Percentiles rank a stretch among this genome's conserved stretches.
Conservation (phyloP, 352 stramenopile species). For the Phytophthora vignae region DNA sequence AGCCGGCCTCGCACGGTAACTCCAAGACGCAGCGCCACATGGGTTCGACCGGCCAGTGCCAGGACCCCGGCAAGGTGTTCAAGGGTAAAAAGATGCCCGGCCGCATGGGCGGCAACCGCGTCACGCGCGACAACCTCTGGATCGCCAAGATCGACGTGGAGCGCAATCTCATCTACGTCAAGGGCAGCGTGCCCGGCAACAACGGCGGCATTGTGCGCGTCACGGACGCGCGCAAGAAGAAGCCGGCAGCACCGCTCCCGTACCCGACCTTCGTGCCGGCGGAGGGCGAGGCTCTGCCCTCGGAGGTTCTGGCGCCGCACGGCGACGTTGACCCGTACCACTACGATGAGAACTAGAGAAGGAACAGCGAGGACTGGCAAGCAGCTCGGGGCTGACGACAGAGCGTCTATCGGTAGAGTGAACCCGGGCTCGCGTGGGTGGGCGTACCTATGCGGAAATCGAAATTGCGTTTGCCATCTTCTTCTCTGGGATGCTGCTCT, state of each 20-base stretch:
- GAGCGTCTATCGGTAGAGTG: constrained; percentile 4
- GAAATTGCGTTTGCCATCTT: constrained; percentile 23
- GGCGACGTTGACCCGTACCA: constrained; percentile 83
- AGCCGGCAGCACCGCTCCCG: constrained; percentile 57
- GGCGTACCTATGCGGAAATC: constrained; percentile 25
- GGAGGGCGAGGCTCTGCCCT: constrained; percentile 59
- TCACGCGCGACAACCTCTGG: constrained; percentile 97
- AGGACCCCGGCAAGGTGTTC: constrained; percentile 98
- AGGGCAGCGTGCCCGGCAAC: constrained; percentile 92
- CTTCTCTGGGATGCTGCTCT: neutral
- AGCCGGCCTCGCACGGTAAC: constrained; percentile 98
- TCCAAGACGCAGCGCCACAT: constrained; percentile 97
- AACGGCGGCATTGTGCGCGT: constrained; percentile 89
- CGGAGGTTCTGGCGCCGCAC: constrained; percentile 81
- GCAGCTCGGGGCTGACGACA: constrained; percentile 1
- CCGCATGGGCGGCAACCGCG: constrained; percentile 94
- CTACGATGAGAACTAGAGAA: constrained; percentile 84
- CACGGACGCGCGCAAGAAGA: constrained; percentile 91
- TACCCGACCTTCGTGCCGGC: constrained; percentile 82
- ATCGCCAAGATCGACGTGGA: constrained; percentile 93
- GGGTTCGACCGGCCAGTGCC: constrained; percentile 97
- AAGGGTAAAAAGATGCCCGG: constrained; percentile 99
- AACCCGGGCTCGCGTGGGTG: neutral
- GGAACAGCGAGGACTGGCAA: constrained; percentile 16
- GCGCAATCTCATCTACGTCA: constrained; percentile 95